These are phyloP conservation scores for Ambispora gerdemannii DNA, from an alignment of 192 early-diverging fungal species.

Conservation along the genomic window DNA sequence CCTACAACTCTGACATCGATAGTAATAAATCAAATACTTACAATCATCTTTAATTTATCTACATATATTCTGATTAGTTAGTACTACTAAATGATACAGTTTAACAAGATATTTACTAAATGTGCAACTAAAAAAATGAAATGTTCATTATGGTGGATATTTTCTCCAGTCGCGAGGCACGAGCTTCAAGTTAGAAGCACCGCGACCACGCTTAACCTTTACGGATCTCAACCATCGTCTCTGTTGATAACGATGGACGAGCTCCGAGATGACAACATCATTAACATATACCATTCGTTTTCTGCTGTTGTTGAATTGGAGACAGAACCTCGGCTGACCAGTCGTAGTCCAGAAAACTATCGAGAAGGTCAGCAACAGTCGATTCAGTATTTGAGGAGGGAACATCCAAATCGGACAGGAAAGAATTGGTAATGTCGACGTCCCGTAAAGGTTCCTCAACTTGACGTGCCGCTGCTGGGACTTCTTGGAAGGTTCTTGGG, in stretches of 20 bases:
- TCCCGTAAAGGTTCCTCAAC: slow-evolving; percentile 27
- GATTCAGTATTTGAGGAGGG: slow-evolving; percentile 39
- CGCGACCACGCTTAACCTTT: slow-evolving; percentile 23
- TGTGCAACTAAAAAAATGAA: no score
- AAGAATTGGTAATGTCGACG: slow-evolving; percentile 22
- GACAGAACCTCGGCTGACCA: slow-evolving; percentile 33
- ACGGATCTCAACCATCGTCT: slow-evolving; percentile 28
- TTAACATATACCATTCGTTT: slow-evolving; percentile 26
- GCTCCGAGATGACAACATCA: slow-evolving; percentile 29
- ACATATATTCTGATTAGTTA: no score
- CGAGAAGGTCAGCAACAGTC: slow-evolving; percentile 48
- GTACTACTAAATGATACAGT: no score
- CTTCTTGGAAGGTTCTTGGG: slow-evolving; percentile 22
- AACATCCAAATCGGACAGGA: slow-evolving; percentile 29
- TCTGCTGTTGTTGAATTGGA: not conserved
- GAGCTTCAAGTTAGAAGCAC: slow-evolving; percentile 22
- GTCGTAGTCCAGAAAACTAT: slow-evolving; percentile 50
- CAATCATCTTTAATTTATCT: no score
- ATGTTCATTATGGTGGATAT: slow-evolving; percentile 23
- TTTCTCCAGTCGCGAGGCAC: slow-evolving; percentile 23
- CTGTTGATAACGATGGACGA: slow-evolving; percentile 5
- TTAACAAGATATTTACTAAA: no score
- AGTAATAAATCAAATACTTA: no score
- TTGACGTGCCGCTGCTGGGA: slow-evolving; percentile 31
- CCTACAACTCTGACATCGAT: no score